Conservation (phyloP, 495 filamentous ascomycete species). For the Cairneyella variabilis region DNA sequence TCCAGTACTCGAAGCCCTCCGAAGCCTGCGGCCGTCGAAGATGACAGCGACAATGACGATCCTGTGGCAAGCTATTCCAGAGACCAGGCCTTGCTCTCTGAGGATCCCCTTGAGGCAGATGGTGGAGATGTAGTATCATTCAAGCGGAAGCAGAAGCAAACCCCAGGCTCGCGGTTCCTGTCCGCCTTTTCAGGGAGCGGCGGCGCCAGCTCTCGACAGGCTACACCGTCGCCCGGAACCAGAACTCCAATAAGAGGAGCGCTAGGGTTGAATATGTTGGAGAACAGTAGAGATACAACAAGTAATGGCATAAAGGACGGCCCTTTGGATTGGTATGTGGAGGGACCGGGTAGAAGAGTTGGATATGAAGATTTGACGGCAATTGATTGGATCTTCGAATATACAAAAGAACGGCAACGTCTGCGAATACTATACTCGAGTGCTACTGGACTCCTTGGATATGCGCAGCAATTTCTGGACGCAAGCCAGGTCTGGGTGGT, state of each 20-base stretch:
- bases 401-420: constrained; percentile 91
- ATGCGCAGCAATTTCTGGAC: constrained; percentile 68
- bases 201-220: constrained; percentile 10
- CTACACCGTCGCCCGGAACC: constrained; percentile 17
- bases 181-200: constrained; percentile 16
- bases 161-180: constrained; percentile 15
- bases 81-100: constrained; percentile 34
- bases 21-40: constrained; percentile 23
- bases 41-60: constrained; percentile 42
- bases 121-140: constrained; percentile 64
- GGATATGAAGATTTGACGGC: constrained; percentile 96
- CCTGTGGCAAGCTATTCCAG: constrained; percentile 35
- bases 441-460: constrained; percentile 68
- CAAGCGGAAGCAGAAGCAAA: constrained; percentile 74
- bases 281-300: constrained; percentile 1
- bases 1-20: constrained; percentile 26
- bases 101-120: constrained; percentile 49
- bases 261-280: constrained; percentile 12
- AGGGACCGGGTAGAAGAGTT: constrained; percentile 85
- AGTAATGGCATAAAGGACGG: constrained; percentile 54
- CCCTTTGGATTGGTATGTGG: constrained; percentile 81
- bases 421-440: constrained; percentile 69
- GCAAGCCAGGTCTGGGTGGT: constrained; percentile 89
- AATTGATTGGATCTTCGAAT: constrained; percentile 99
- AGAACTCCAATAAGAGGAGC: constrained; percentile 9